Base-by-base conservation (phyloP, 192 early-diverging fungal genomes). In the Linnemannia exigua region DNA sequence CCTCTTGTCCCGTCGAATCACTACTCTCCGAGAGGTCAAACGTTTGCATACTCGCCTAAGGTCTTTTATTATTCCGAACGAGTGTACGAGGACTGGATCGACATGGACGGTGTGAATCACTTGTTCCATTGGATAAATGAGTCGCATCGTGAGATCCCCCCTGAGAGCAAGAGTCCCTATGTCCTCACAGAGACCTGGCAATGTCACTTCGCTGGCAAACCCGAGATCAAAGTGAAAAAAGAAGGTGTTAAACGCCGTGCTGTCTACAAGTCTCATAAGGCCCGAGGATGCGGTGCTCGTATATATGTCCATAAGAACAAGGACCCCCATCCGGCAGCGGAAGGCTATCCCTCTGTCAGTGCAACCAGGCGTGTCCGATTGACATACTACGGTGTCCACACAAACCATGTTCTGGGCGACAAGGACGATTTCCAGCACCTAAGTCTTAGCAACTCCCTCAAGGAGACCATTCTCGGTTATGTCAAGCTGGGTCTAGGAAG, bases 301-400 rank as follows among this genome's bases (percentile, higher is more conserved):
- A 35, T 66, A n/a, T 66, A 66, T 66, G 22, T 66, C 25, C 61
- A 66, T 1, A 66, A 66, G 61, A n/a, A 31, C 61, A 66, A 66
- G 61, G 61, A 66, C 33, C 25, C 6, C 61, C 61, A 25, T 25
- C 61, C 61, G 25, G 25, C 61, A 66, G 61, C 61, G 17, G 25
- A 31, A 31, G 61, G 61, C 61, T 66, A 66, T 12, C 61, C 61
- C 11, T 12, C 61, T 66, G 61, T 25, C 61, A 66, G 11, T 66
- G 61, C 61, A 31, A 1, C 25, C 6, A 66, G 33, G 61, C 61
- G 33, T 12, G 61, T 66, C 25, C 61, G 33, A 31, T 9, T 66
- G 61, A 66, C 61, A 66, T 66, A 66, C 61, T 66, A 66, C 33
- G 61, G 61, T 35, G 6, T 25, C 33, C 61, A 66, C 12, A 66